Conservation (phyloP, 1,139 yeast species). For the Petasospora fabianii region DNA sequence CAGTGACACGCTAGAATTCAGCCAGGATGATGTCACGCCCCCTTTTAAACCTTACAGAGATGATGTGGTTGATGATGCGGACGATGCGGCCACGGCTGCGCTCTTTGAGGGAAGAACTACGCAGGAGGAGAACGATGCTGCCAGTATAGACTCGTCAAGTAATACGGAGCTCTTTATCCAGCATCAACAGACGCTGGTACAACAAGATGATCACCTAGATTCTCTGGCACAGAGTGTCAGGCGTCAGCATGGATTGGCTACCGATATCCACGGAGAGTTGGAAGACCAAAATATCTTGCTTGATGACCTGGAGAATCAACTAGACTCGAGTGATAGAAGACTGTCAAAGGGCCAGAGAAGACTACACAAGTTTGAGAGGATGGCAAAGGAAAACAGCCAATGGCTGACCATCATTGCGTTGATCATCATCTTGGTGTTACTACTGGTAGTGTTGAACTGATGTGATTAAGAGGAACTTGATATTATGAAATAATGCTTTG, state of each 20-base stretch:
- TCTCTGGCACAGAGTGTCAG: constrained; percentile 56
- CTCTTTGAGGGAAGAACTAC: constrained; percentile 24
- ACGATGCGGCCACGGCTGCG: constrained; percentile 16
- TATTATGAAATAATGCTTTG: neutral
- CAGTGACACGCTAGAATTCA: constrained; percentile 31
- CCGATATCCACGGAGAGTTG: constrained; percentile 61
- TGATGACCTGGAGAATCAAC: constrained; percentile 66
- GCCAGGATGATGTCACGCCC: constrained; percentile 21
- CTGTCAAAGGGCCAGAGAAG: constrained; percentile 53
- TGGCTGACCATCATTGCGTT: constrained; percentile 65
- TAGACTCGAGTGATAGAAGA: constrained; percentile 51
- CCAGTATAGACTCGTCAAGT: constrained; percentile 32
- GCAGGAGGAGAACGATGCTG: constrained; percentile 12
- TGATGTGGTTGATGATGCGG: constrained; percentile 26
- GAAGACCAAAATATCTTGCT: constrained; percentile 65
- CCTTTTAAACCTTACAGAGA: constrained; percentile 44
- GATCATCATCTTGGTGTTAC: constrained; percentile 52
- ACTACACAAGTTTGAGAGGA: constrained; percentile 50
- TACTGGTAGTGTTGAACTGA: constrained; percentile 56
- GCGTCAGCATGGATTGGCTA: constrained; percentile 63
- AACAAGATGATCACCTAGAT: constrained; percentile 64
- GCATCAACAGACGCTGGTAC: constrained; percentile 59
- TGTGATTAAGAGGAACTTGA: neutral
- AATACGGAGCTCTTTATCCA: constrained; percentile 57
- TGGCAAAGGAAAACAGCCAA: constrained; percentile 67